Conservation (phyloP, 371 early-diverging fungal species). For the Syncephalastrum sp. region DNA sequence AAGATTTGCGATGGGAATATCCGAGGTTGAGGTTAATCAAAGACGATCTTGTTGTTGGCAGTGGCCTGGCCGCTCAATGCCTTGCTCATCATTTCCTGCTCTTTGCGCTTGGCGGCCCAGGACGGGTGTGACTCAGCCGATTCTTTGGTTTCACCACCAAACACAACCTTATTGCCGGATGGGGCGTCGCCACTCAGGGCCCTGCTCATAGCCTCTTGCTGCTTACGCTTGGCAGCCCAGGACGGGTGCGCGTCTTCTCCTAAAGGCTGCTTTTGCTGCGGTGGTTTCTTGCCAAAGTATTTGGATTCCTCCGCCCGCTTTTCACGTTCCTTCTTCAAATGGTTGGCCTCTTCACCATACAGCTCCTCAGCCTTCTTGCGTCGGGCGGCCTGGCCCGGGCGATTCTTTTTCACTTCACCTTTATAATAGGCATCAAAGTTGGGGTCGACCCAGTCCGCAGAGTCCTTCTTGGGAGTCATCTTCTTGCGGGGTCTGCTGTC, state of each 20-base stretch:
- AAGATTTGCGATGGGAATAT: too few species aligned
- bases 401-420: slow-evolving; percentile 37
- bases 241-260: slow-evolving; percentile 41
- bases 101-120: slow-evolving; percentile 48
- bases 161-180: slow-evolving; percentile 22
- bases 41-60: slow-evolving; percentile 44
- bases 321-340: slow-evolving; percentile 30
- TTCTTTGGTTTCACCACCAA: not conserved
- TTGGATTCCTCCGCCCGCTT: slow-evolving; percentile 15
- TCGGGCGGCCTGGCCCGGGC: slow-evolving; percentile 42
- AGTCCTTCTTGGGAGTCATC: slow-evolving; percentile 1
- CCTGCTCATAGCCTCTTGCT: slow-evolving; percentile 48
- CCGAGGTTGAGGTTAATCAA: slow-evolving; percentile 15
- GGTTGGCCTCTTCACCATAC: slow-evolving; percentile 44
- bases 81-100: slow-evolving; percentile 49
- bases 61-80: slow-evolving; percentile 39
- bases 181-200: slow-evolving; percentile 39
- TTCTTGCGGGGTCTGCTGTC: not conserved
- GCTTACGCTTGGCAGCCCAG: slow-evolving; percentile 48
- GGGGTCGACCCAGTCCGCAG: slow-evolving; percentile 24
- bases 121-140: slow-evolving; percentile 39
- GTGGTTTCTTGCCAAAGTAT: slow-evolving; percentile 1
- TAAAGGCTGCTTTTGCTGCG: not conserved
- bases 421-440: slow-evolving; percentile 43
- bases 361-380: slow-evolving; percentile 44